Base-by-base conservation (phyloP, 331 rosid genomes). In the Spiraea crenata region DNA sequence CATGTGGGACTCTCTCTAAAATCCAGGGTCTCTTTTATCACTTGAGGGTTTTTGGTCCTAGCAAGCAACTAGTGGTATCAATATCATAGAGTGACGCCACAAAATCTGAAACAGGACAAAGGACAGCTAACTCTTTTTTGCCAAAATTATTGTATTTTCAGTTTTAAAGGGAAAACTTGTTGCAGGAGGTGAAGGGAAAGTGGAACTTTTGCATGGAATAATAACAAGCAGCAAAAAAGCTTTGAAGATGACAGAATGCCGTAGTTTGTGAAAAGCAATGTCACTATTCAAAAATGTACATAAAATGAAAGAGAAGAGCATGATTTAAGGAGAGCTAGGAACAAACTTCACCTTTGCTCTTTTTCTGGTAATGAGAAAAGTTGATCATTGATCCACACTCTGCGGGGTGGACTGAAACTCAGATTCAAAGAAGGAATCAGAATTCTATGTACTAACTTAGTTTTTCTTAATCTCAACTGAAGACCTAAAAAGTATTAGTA, bases 181-280 rank as follows among this genome's bases (percentile, higher is more conserved):
- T 0, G 45, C 35, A 16, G 38, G 54, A 12, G 14, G 52, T 19
- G 9, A 64, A 71, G 3, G 8, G 15, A 9, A 15, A 13, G 55
- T 63, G 44, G 25, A 63, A 35, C 3, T 63, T 65, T 62, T 69
- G 41, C 76, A 42, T 39, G 74, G 66, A 69, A 76, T 69, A 63
- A 61, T 17, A 69, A 5, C 45, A 46, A 20, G 61, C 25, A 44
- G 9, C 58, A 16, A 62, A 4, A 35, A 40, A 67, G 17, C 57
- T 60, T 69, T 11, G 75, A 17, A 20, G 46, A 51, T 41, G 67
- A 16, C 44, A 16, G 19, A 15, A 7, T 38, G 35, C 9, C 14
- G 4, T 19, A 42, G 19, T 56, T 25, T 69, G 52, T 61, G 51
- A 35, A 68, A 13, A 6, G 20, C 34, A 40, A 39, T 16, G 37